Base-by-base conservation (phyloP, 495 filamentous ascomycete genomes). In the Talaromyces stipitatus region DNA sequence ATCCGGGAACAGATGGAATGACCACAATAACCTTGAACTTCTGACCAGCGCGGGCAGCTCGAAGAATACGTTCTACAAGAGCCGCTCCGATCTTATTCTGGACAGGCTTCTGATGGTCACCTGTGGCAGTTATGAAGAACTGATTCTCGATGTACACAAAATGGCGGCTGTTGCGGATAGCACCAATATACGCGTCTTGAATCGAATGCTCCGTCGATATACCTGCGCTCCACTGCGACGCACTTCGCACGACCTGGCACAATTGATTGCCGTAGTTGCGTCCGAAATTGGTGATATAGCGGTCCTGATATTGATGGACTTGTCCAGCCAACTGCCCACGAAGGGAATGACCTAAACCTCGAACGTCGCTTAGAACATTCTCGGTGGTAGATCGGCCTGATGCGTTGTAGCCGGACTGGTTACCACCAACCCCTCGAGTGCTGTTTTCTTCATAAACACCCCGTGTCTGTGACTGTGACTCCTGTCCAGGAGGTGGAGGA, bases 121-220 rank as follows among this genome's bases (percentile, higher is more conserved):
- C 78, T 1, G 91, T 95, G 2, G 91, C 90, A 0, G 92, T 96
- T 73, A 97, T 97, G 76, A 97, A 97, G 78, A 97, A 97, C 68
- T 97, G 92, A 62, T 97, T 97, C 72, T 97, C 92, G 16, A 97
- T 96, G 70, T 96, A 97, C 33, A 97, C 70, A 62, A 89, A 96
- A 67, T 96, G 89, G 67, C 86, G 69, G 41, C 88, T 90, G 60
- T 89, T 86, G 22, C 76, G 78, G 65, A 97, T 96, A 29, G 87
- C 80, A 51, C 89, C 82, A 33, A 87, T 86, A 60, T 97, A 97
- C 0, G 92, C 92, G 64, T 95, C 90, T 18, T 83, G 82, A 62
- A 97, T 91, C 0, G 91, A 96, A 69, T 95, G 91, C 72, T 95
- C 85, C 0, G 84, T 79, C 4, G 74, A 71, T 29, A 81, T 78